Conservation (phyloP, 2,329 filamentous ascomycete genomes). For the Penicillium sp. region DNA sequence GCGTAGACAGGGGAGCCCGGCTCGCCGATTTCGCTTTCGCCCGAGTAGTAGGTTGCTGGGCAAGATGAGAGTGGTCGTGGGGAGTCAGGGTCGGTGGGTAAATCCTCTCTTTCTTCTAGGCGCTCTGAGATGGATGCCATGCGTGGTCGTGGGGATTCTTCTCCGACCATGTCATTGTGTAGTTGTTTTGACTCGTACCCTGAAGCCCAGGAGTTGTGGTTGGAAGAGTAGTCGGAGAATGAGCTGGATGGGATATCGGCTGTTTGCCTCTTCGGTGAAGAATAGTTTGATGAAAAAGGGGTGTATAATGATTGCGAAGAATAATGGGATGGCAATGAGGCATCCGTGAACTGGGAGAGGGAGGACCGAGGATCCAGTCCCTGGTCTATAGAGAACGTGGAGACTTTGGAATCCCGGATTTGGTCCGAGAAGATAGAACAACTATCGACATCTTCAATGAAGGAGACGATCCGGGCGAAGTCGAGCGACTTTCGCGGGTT, state of each 20-base stretch:
- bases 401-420: slow-evolving; percentile 24
- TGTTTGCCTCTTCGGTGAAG: slow-evolving; percentile 12
- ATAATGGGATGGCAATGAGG: slow-evolving; percentile 23
- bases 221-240: slow-evolving; percentile 22
- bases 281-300: slow-evolving; percentile 5
- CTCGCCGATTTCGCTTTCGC: slow-evolving; percentile 32
- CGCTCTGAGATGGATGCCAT: slow-evolving; percentile 31
- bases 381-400: slow-evolving; percentile 18
- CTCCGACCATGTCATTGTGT: slow-evolving; percentile 20
- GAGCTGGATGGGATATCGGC: slow-evolving; percentile 21
- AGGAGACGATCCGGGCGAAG: slow-evolving; percentile 37
- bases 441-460: slow-evolving; percentile 35
- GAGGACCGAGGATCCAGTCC: slow-evolving; percentile 18
- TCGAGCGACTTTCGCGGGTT: slow-evolving; percentile 39
- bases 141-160: slow-evolving; percentile 21
- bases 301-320: slow-evolving; percentile 22
- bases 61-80: slow-evolving; percentile 15
- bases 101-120: slow-evolving; percentile 17
- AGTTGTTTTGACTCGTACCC: slow-evolving; percentile 10
- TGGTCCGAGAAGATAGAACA: slow-evolving; percentile 23
- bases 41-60: slow-evolving; percentile 20
- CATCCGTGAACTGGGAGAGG: slow-evolving; percentile 26
- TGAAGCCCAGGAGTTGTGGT: slow-evolving; percentile 14
- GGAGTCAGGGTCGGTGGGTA: slow-evolving; percentile 8
- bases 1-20: slow-evolving; percentile 31